Percentiles rank a stretch among this genome's conserved stretches.
Conservation (phyloP, 257 asterid genomes). For the Jasminum sambac region DNA sequence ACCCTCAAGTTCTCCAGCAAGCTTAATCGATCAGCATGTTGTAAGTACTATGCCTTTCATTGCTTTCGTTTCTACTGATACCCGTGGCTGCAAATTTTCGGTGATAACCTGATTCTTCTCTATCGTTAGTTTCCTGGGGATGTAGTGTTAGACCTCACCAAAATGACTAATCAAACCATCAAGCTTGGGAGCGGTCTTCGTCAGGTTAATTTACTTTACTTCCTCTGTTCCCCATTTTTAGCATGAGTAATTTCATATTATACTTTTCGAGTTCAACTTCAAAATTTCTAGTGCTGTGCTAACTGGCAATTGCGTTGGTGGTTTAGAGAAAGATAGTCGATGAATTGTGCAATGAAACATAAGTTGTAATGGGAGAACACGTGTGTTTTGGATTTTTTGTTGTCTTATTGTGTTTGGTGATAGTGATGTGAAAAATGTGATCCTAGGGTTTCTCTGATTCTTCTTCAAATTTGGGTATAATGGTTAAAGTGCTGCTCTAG, state of each 20-base stretch:
- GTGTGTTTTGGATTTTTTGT: conserved; percentile 11
- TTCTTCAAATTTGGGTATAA: not conserved
- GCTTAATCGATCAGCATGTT: conserved; percentile 56
- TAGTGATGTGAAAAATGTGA: conserved; percentile 7
- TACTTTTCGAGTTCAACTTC: not conserved
- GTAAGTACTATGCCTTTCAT: conserved; percentile 25
- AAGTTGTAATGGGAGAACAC: not conserved
- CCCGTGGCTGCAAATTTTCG: not conserved
- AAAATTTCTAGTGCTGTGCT: not conserved
- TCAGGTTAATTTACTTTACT: conserved; percentile 58
- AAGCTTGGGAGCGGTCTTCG: conserved; percentile 93
- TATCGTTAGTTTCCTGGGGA: conserved; percentile 79
- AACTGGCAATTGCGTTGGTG: not conserved
- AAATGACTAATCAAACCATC: conserved; percentile 64
- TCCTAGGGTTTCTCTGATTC: not conserved
- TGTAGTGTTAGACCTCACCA: conserved; percentile 79
- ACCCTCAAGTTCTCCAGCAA: conserved; percentile 30
- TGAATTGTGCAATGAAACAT: not conserved
- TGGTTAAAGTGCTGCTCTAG: not conserved
- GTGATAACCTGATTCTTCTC: not conserved
- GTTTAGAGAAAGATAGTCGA: not conserved
- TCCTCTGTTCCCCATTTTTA: conserved; percentile 25
- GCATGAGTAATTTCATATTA: not conserved
- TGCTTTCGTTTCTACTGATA: not conserved
- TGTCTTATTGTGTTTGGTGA: not conserved